Base-by-base conservation (phyloP, 495 filamentous ascomycete genomes). In the Parmelia sp. region DNA sequence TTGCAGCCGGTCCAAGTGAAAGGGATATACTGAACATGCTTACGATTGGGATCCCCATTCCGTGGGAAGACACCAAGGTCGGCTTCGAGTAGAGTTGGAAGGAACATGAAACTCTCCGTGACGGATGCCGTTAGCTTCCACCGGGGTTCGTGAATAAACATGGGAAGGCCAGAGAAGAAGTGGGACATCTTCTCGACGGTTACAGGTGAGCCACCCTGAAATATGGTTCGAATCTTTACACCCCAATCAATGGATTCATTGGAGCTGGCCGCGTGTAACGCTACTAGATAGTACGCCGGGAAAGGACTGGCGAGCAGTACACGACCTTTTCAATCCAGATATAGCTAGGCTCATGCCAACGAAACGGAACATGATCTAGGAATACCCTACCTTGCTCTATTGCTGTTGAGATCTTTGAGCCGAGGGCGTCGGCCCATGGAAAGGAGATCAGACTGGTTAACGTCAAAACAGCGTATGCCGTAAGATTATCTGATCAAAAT, bases 251-350 rank as follows among this genome's bases (percentile, higher is more conserved):
- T 8, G 7, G 39, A 40, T 15, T 29, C 2, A n/a, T 35, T 14
- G 6, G 9, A 17, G 12, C 11, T 27, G 25, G 44, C 33, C 37
- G 25, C 56, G 60, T 71, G 66, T 9, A 70, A 23, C 4, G 78
- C 77, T 1, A 76, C 70, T 10, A 77, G 58, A 36, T 61, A 69
- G 58, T 79, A 80, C 5, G 71, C 65, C 45, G 33, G 0, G 68
- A 63, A 4, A 80, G 65, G 5, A 74, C 51, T 3, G 57, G 23
- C 4, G 71, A 77, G 27, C 60, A 57, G 60, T 76, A 80, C 6
- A 65, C 69, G 33, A 76, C 73, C 60, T 80, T 80, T 56, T 79
- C 77, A 10, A 79, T 70, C 77, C 79, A 80, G 5, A 78, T 27
- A 40, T 69, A 70, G 17, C 55, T 23, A 7, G 62, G 64, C 17